Percentiles rank a stretch among this genome's conserved stretches.
Evolutionary conservation across 257 asterid species (phyloP).

Genomic region (Nicotiana obtusifolia): DNA sequence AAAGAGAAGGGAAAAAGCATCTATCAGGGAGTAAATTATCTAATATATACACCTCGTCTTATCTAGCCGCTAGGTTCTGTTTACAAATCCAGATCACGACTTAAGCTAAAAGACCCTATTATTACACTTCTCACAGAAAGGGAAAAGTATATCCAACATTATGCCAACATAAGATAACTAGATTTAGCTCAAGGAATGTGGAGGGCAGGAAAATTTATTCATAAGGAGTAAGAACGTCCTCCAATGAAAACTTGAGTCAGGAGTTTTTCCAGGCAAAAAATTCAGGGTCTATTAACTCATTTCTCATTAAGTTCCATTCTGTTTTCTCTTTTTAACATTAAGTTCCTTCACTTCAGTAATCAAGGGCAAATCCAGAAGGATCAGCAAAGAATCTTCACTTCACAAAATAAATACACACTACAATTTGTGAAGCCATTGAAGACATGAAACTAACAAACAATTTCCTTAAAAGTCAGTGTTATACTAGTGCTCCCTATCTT

Average conservation of each 20-base stretch:
- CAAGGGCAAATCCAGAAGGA: not conserved
- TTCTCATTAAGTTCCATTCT: not conserved
- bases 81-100: not conserved
- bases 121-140: not conserved
- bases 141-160: not conserved
- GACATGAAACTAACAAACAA: not conserved
- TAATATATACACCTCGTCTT: not conserved
- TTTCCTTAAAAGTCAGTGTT: not conserved
- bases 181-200: not conserved
- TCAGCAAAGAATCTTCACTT: not conserved
- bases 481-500: slow-evolving; percentile 22
- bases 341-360: not conserved
- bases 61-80: not conserved
- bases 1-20: not conserved
- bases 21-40: not conserved
- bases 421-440: not conserved
- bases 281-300: not conserved
- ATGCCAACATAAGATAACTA: not conserved
- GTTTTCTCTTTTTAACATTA: not conserved
- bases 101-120: not conserved
- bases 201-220: not conserved
- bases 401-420: not conserved
- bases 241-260: not conserved
- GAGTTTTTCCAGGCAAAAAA: not conserved
- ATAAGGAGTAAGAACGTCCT: not conserved